Evolutionary conservation across 495 filamentous ascomycete genomes (phyloP).

Genomic region (Symbiotaphrina buchneri): DNA sequence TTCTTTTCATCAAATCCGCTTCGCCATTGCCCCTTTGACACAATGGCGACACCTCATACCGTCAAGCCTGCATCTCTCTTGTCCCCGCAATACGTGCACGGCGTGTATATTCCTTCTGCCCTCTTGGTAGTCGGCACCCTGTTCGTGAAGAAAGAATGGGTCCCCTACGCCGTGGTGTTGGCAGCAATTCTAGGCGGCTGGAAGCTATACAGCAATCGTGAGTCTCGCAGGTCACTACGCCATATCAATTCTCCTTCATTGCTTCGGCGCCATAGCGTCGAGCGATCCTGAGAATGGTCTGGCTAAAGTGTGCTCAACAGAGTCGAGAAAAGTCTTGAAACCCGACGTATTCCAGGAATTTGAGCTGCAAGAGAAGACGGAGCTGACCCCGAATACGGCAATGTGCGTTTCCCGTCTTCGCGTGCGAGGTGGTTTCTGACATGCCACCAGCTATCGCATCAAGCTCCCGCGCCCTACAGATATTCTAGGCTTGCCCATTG

Average conservation of each 20-base stretch:
- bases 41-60: slow-evolving; percentile 11
- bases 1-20: no score
- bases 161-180: slow-evolving; percentile 43
- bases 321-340: slow-evolving; percentile 60
- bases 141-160: slow-evolving; percentile 59
- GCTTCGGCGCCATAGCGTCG: no score
- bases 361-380: slow-evolving; percentile 69
- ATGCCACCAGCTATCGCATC: slow-evolving; percentile 54
- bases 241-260: no score
- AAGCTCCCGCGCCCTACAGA: slow-evolving; percentile 47
- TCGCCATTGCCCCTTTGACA: slow-evolving; percentile 1
- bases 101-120: slow-evolving; percentile 68
- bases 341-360: slow-evolving; percentile 76
- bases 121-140: slow-evolving; percentile 53
- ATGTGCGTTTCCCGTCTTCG: slow-evolving; percentile 29
- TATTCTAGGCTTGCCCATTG: slow-evolving; percentile 90
- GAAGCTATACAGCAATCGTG: slow-evolving; percentile 41
- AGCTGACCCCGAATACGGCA: slow-evolving; percentile 90
- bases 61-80: slow-evolving; percentile 14
- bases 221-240: slow-evolving; percentile 10
- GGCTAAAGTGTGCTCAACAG: slow-evolving; percentile 17
- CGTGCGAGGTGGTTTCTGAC: background rate
- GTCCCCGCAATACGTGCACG: slow-evolving; percentile 35
- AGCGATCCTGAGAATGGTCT: no score
- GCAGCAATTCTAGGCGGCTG: slow-evolving; percentile 34